phyloP scores from a whole-genome alignment of 495 filamentous ascomycete genomes.

The Apiosordaria backusii region DNA sequence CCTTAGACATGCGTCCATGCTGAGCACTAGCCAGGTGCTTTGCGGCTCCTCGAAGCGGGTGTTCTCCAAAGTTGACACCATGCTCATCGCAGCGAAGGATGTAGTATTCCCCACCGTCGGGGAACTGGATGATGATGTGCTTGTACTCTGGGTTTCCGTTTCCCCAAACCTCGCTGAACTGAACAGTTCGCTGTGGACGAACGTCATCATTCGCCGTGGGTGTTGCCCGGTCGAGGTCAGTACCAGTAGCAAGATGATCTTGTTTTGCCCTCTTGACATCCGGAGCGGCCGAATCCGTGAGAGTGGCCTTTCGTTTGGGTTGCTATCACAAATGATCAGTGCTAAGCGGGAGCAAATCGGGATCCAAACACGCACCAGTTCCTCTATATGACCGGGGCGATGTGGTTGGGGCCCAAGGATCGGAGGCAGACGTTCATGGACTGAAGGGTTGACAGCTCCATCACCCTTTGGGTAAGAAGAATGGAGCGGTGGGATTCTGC shows the following conservation, averaged over 20 bases:
- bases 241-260: neutral
- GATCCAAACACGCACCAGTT: too few relatives aligned
- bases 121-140: conserved; percentile 43
- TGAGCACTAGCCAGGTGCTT: conserved; percentile 38
- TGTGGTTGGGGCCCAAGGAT: neutral
- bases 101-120: conserved; percentile 29
- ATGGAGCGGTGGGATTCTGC: neutral
- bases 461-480: neutral
- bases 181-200: conserved; percentile 25
- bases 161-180: conserved; percentile 42
- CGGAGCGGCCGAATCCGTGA: neutral
- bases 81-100: conserved; percentile 46
- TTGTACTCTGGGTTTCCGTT: conserved; percentile 34
- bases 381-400: neutral
- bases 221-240: neutral
- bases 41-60: conserved; percentile 39
- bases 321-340: too few relatives aligned
- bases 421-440: neutral
- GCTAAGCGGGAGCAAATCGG: too few relatives aligned
- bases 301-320: neutral
- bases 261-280: neutral
- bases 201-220: neutral
- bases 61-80: conserved; percentile 38
- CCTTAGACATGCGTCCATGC: conserved; percentile 37
- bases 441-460: neutral